Conservation (phyloP, 306 rosid species). For the Cicer chorassanicum region DNA sequence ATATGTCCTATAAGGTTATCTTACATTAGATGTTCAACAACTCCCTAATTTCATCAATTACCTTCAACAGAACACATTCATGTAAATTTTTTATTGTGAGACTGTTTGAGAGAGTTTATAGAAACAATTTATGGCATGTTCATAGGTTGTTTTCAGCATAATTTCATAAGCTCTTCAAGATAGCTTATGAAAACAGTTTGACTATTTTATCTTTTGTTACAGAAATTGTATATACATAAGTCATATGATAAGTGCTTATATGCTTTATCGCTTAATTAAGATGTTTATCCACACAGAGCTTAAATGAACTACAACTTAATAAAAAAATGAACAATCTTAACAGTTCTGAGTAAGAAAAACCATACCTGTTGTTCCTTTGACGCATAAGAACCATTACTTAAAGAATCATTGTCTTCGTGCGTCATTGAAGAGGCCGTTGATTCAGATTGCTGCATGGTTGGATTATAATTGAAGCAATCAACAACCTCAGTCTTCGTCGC, state of each 20-base stretch:
- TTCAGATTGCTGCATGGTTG: constrained; percentile 44
- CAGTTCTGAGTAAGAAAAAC: constrained; percentile 12
- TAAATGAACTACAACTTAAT: background rate
- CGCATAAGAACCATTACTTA: constrained; percentile 42
- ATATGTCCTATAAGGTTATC: background rate
- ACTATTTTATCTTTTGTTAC: too few relatives aligned
- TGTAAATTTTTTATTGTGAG: background rate
- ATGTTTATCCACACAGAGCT: background rate
- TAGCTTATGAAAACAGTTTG: too few relatives aligned
- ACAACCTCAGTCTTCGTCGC: constrained; percentile 35
- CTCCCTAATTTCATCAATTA: background rate
- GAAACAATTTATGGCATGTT: too few relatives aligned
- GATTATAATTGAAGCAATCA: constrained; percentile 30
- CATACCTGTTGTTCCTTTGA: constrained; percentile 70
- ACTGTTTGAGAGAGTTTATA: too few relatives aligned
- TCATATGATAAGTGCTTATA: too few relatives aligned
- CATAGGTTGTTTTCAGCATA: too few relatives aligned
- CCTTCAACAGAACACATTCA: constrained; percentile 22
- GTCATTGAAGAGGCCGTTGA: constrained; percentile 33
- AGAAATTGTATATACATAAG: too few relatives aligned
- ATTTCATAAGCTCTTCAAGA: too few relatives aligned
- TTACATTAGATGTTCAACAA: constrained; percentile 1
- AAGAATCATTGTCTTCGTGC: constrained; percentile 44
- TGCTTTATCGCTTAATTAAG: too few relatives aligned
- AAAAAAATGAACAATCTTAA: background rate